phyloP scores from a whole-genome alignment of 2,329 filamentous ascomycete genomes.

The Aspergillus fijiensis region DNA sequence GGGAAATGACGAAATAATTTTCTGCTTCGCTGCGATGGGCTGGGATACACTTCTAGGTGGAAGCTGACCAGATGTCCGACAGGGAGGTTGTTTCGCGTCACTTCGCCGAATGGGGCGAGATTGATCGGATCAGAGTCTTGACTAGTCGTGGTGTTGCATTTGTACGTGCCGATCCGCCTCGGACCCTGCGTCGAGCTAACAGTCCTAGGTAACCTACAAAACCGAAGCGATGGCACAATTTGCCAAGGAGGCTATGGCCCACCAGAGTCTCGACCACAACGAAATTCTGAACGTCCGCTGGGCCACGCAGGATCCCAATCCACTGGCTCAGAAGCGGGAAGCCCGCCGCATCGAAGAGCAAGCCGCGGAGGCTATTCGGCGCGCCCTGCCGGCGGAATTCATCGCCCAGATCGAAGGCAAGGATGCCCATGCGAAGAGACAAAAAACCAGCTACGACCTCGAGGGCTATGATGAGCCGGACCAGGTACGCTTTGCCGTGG shows the following conservation, averaged over 20 bases:
- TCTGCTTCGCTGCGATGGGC: not conserved
- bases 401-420: constrained; percentile 91
- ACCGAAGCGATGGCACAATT: constrained; percentile 90
- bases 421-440: constrained; percentile 83
- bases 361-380: constrained; percentile 86
- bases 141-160: constrained; percentile 90
- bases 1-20: not conserved
- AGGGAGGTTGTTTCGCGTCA: constrained; percentile 84
- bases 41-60: not conserved
- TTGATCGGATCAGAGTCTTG: constrained; percentile 84
- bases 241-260: constrained; percentile 92
- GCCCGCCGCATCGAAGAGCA: constrained; percentile 89
- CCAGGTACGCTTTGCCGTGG: constrained; percentile 83
- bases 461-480: constrained; percentile 93
- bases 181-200: not conserved
- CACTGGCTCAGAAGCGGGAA: constrained; percentile 89
- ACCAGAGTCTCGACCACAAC: constrained; percentile 85
- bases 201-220: constrained; percentile 67
- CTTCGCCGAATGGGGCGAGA: constrained; percentile 93
- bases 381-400: constrained; percentile 84
- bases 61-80: not conserved
- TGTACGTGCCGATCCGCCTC: constrained; percentile 29
- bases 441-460: constrained; percentile 83
- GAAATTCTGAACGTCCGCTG: constrained; percentile 95
- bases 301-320: constrained; percentile 96